Percentiles rank a stretch among this genome's conserved stretches.
phyloP scores from a whole-genome alignment of 768 basidiomycete genomes.

The Gautieria morchelliformis region DNA sequence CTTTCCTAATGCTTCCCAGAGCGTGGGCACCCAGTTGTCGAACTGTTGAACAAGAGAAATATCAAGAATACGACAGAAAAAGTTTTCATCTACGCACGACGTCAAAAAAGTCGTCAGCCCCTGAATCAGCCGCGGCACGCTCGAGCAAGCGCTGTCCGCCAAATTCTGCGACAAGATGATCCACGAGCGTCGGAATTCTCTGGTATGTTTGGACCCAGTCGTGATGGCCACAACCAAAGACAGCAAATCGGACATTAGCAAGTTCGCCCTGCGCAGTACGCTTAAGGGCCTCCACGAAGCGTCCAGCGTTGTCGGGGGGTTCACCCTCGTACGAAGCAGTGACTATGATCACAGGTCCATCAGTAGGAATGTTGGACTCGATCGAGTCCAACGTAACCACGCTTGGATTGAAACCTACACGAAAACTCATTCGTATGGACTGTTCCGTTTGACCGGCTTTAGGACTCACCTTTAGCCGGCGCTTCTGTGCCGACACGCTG shows the following conservation, averaged over 20 bases:
- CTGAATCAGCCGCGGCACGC: constrained; percentile 34
- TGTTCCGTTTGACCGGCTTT: not conserved
- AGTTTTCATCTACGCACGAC: not conserved
- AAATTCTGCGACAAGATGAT: constrained; percentile 23
- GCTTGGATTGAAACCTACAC: constrained; percentile 30
- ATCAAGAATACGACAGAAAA: not conserved
- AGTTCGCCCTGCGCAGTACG: constrained; percentile 17
- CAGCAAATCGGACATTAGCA: constrained; percentile 28
- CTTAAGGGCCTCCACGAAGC: constrained; percentile 34
- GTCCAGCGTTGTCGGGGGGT: constrained; percentile 39
- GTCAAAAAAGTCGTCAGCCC: constrained; percentile 33
- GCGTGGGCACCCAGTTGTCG: constrained; percentile 30
- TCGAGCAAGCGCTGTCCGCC: constrained; percentile 29
- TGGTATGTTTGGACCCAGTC: constrained; percentile 42
- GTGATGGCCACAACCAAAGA: constrained; percentile 42
- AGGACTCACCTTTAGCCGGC: constrained; percentile 24
- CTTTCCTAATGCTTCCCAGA: constrained; percentile 29
- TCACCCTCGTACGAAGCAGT: constrained; percentile 43
- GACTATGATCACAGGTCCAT: constrained; percentile 35
- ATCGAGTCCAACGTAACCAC: constrained; percentile 33
- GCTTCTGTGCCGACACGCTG: constrained; percentile 34
- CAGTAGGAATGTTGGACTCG: constrained; percentile 27
- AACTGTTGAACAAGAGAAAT: constrained; percentile 16
- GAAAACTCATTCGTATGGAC: not conserved
- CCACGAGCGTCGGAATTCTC: constrained; percentile 33